Base-by-base conservation (phyloP, 768 basidiomycete genomes). In the Neoboletus brunneissimus region DNA sequence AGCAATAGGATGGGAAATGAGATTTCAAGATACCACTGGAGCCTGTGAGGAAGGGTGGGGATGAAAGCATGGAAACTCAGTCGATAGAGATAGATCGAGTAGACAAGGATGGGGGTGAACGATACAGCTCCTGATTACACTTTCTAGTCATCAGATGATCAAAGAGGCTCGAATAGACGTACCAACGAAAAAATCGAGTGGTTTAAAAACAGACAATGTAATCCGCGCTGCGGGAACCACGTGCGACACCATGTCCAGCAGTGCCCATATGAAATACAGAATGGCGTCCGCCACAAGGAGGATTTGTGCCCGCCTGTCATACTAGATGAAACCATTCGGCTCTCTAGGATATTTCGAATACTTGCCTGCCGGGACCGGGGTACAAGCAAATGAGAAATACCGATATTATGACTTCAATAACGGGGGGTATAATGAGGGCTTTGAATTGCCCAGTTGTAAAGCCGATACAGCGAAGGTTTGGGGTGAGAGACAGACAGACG, bases 401-500 rank as follows among this genome's bases (percentile, higher is more conserved):
- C 29, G 82, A 77, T 62, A 86, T 81, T 38, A 90, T 64, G 57
- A 83, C 69, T 70, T 90, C 88, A 50, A 90, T 66, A 40, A 72
- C 81, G 18, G 85, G 77, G 31, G 88, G 88, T 57, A 89, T 78
- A 59, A 89, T 70, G 53, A 90, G 71, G 40, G 79, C 62, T 35
- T 73, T 69, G 52, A 75, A 77, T 71, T 90, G 72, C 25, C 73
- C 61, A 47, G 56, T 64, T 50, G 77, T 73, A 55, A 87, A 77
- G 43, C 78, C 76, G 58, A 80, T 70, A 67, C 89, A 92, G 57
- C 89, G 89, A 59, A 92, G 81, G 59, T 83, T 87, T 40, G 86
- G 72, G 55, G 85, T 81, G 37, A 81, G 74, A 31, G 90, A 91
- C 58, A 91, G 75, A 72, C 89, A 92, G 64, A 83, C 38, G 56